Evolutionary conservation across 495 filamentous ascomycete genomes (phyloP).

Genomic region (Cercophora scortea): DNA sequence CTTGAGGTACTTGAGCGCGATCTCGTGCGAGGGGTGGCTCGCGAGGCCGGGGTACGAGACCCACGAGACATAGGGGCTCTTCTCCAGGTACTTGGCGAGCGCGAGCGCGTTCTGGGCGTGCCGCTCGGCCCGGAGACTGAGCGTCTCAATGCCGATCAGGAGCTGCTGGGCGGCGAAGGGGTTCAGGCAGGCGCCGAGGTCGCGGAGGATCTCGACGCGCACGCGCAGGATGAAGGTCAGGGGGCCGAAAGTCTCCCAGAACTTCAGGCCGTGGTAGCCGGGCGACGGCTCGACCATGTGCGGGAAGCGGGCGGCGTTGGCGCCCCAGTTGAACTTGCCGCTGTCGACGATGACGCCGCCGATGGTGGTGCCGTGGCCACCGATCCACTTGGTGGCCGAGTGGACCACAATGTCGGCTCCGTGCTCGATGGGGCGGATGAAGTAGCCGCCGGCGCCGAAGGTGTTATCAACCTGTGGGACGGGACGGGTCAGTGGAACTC

Average conservation of each 20-base stretch:
- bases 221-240: constrained; percentile 78
- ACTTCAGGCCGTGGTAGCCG: constrained; percentile 94
- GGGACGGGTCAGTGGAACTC: background rate
- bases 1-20: constrained; percentile 84
- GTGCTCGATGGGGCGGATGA: constrained; percentile 80
- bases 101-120: constrained; percentile 81
- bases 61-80: constrained; percentile 79
- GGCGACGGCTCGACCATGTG: constrained; percentile 87
- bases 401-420: constrained; percentile 94
- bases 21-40: constrained; percentile 69
- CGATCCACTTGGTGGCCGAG: constrained; percentile 98
- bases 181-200: constrained; percentile 78
- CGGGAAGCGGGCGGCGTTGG: constrained; percentile 79
- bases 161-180: constrained; percentile 96
- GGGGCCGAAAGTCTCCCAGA: constrained; percentile 91
- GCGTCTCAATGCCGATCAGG: constrained; percentile 81
- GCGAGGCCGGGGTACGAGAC: constrained; percentile 89
- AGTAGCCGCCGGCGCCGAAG: constrained; percentile 94
- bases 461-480: constrained; percentile 76
- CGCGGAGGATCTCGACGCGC: constrained; percentile 74
- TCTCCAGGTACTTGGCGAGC: constrained; percentile 77
- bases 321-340: constrained; percentile 96
- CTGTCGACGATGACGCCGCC: constrained; percentile 84
- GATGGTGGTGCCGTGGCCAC: constrained; percentile 94
- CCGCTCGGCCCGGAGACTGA: constrained; percentile 77